These are phyloP conservation scores for Schizochytrium sp. DNA, from an alignment of 108 stramenopile genomes.

Conservation along the genomic window DNA sequence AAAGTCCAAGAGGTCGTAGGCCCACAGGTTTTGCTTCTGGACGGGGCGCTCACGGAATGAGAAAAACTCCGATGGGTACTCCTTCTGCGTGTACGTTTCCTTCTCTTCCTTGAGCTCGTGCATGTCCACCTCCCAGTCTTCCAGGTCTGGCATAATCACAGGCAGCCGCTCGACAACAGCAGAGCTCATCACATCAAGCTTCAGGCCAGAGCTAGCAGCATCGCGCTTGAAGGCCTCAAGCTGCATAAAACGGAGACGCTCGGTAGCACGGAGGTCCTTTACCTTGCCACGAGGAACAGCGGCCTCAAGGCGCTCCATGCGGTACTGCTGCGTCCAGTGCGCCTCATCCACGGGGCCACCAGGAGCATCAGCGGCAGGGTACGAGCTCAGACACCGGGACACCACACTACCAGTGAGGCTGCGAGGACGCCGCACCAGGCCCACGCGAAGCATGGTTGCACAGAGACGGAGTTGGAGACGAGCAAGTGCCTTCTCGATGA, in stretches of 20 bases:
- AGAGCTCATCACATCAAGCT: neutral
- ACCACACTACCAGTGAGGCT: too few relatives aligned
- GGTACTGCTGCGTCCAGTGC: constrained; percentile 10
- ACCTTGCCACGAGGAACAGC: neutral
- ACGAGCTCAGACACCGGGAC: neutral
- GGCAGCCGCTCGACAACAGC: constrained; percentile 60
- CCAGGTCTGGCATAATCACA: constrained; percentile 47
- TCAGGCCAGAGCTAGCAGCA: neutral
- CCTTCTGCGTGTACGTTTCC: neutral
- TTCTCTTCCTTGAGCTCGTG: constrained; percentile 49
- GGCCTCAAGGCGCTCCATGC: neutral
- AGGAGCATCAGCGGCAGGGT: constrained; percentile 6
- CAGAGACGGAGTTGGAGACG: too few relatives aligned
- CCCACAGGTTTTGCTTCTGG: constrained; percentile 32
- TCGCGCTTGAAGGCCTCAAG: constrained; percentile 28
- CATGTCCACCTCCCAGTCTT: constrained; percentile 56
- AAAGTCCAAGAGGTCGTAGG: neutral
- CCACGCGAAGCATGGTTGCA: too few relatives aligned
- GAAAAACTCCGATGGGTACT: constrained; percentile 45
- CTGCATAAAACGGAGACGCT: neutral
- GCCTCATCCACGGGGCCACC: neutral
- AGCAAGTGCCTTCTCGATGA: too few relatives aligned
- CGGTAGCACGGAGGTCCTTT: neutral
- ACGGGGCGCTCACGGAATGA: neutral
- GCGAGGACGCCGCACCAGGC: too few relatives aligned